Base-by-base conservation (phyloP, 1,284 basidiomycete species). In the Ganoderma boninense region DNA sequence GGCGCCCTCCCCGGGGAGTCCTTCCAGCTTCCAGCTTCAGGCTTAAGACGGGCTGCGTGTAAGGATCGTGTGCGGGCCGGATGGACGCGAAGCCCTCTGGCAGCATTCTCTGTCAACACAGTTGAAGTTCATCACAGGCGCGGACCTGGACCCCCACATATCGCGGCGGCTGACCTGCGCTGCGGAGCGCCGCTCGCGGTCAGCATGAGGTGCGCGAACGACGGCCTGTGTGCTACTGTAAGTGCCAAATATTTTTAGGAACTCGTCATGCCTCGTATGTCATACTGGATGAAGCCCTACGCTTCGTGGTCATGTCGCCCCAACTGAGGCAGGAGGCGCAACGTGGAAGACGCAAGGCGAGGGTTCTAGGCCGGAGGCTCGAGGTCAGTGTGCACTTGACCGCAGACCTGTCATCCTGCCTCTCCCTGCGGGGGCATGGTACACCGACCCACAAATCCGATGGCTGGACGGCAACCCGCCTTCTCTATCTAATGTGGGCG, bases 401-500 rank as follows among this genome's bases (percentile, higher is more conserved):
- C 60, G 42, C 38, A 16, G 38, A n/a, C 8, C 52, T 64, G 38
- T 35, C 57, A 40, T 18, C 23, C 20, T 64, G 44, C 20, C 29
- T 64, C 44, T 52, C 29, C 14, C 20, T 49, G 4, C 23, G 26
- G 5, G 61, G 61, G 29, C 38, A 38, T 38, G 7, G 38, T 38
- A 10, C 42, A 43, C 49, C 23, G 4, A 14, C 49, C 49, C 26
- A 52, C 23, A 23, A 52, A 52, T 52, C 23, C 49, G 49, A 52
- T 52, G 49, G 49, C 23, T 26, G 49, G 49, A 26, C 26, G 49
- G 2, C n/a, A 11, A 26, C 16, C 29, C 10, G 4, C 11, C 20
- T 35, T 32, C 16, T 49, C 59, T 61, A 66, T 66, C 66, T 44
- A 60, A 67, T 67, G 20, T 66, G 35, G 44, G 60, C 49, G 42